phyloP scores from a whole-genome alignment of 768 basidiomycete species.

The Tephrocybe rancida region DNA sequence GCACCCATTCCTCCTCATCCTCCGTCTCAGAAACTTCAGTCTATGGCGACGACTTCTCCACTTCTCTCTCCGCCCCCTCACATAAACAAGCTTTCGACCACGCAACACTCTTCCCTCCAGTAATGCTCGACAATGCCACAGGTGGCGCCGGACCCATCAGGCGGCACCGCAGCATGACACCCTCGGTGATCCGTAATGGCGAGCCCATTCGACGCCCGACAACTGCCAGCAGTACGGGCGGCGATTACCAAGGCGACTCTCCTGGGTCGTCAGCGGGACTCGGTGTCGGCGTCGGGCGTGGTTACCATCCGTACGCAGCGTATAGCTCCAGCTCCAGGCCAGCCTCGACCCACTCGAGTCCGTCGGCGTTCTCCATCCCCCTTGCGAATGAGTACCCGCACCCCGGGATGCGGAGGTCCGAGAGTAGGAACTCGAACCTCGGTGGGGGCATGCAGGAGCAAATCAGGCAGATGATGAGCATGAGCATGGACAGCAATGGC shows the following conservation, averaged over 20 bases:
- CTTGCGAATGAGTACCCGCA: slow-evolving; percentile 35
- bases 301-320: slow-evolving; percentile 60
- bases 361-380: slow-evolving; percentile 41
- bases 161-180: slow-evolving; percentile 79
- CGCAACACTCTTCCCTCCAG: slow-evolving; percentile 47
- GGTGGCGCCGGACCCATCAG: slow-evolving; percentile 62
- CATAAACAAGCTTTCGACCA: slow-evolving; percentile 72
- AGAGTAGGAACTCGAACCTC: slow-evolving; percentile 43
- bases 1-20: slow-evolving; percentile 29
- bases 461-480: slow-evolving; percentile 46
- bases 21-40: slow-evolving; percentile 31
- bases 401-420: slow-evolving; percentile 29
- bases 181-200: slow-evolving; percentile 56
- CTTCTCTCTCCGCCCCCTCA: slow-evolving; percentile 67
- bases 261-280: slow-evolving; percentile 31
- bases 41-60: slow-evolving; percentile 40
- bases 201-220: slow-evolving; percentile 52
- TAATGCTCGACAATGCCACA: slow-evolving; percentile 34
- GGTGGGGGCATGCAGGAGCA: slow-evolving; percentile 42
- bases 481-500: slow-evolving; percentile 25
- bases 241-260: slow-evolving; percentile 37
- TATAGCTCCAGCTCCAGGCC: slow-evolving; percentile 38
- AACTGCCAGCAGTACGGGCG: slow-evolving; percentile 41
- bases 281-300: slow-evolving; percentile 36
- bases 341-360: slow-evolving; percentile 48